Base-by-base conservation (phyloP, 2,329 filamentous ascomycete species). In the Arthrocladium fulminans region DNA sequence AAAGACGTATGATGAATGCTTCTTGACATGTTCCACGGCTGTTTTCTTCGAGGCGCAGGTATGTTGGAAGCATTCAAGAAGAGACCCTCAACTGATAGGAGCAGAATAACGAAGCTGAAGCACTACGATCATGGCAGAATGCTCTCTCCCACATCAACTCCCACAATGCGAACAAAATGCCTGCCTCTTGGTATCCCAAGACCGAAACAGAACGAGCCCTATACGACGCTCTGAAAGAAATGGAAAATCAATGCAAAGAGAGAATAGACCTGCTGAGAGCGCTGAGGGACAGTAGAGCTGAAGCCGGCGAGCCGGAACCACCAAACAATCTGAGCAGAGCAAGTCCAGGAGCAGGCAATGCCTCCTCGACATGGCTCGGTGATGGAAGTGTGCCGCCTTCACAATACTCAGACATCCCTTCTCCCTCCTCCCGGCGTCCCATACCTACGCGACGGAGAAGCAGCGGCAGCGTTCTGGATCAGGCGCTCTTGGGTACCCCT, bases 1-100 rank as follows among this genome's bases (percentile, higher is more conserved):
- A 71, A 96, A 95, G 77, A 94, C 88, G 48, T 97, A 97, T 70
- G 90, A 97, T 71, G 88, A 97, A 67, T 89, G 86, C 67, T 96
- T 95, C 69, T 71, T 96, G 59, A 88, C 84, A 63, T 96, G 89
- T 69, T 96, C 89, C 12, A 97, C 89, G 1, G 90, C 90, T 32
- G 86, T 95, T 46, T 96, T 95, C 70, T 96, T 95, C 66, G 92
- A 98, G 71, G 81, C 84, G 64, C 84, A 94, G 79, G 88, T 94
- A 69, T 56, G 60, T 25, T 32, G 6, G 29, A 20, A 5, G 35
- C 27, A n/a, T 13, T 42, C 3, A 46, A 25, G 23, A 24, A 22
- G 22, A 23, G 25, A 32, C 32, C 23, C 17, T 45, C 7, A 10
- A 47, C 39, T 51, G 32, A 38, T 25, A 1, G 19, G 13, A 39